Evolutionary conservation across 2,329 filamentous ascomycete species (phyloP).

Genomic region (Zymoseptoria tritici): DNA sequence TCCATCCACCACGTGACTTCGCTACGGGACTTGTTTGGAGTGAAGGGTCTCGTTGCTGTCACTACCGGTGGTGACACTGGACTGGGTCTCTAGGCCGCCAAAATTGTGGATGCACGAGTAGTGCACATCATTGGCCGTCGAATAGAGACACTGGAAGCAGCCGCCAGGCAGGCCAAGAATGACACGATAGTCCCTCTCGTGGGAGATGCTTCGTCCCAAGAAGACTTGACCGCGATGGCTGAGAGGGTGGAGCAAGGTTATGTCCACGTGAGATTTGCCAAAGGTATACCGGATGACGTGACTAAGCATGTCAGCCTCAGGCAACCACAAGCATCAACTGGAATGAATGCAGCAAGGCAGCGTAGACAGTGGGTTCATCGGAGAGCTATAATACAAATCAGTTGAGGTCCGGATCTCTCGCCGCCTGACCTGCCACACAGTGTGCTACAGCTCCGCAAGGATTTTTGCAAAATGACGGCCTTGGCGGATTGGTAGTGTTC

Average conservation of each 20-base stretch:
- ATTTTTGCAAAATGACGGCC: not conserved
- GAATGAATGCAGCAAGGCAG: too few species aligned
- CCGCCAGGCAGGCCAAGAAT: slow-evolving; percentile 30
- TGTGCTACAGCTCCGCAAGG: not conserved
- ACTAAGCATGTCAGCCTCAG: too few species aligned
- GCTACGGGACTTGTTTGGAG: too few species aligned
- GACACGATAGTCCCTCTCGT: slow-evolving; percentile 36
- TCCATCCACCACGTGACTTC: too few species aligned
- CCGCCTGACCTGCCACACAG: not conserved
- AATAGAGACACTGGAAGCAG: slow-evolving; percentile 35
- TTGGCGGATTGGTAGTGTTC: not conserved
- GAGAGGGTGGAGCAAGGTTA: slow-evolving; percentile 26
- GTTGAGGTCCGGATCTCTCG: too few species aligned
- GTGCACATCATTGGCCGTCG: slow-evolving; percentile 47
- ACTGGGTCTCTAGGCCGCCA: slow-evolving; percentile 38
- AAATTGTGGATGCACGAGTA: slow-evolving; percentile 36
- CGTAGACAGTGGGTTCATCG: too few species aligned
- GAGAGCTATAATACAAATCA: too few species aligned
- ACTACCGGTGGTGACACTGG: slow-evolving; percentile 42
- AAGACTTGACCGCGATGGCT: slow-evolving; percentile 32
- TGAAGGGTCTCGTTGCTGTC: too few species aligned
- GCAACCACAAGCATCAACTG: too few species aligned
- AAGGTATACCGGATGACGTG: too few species aligned
- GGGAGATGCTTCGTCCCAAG: slow-evolving; percentile 39
- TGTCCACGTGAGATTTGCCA: slow-evolving; percentile 2